Conservation (phyloP, 257 asterid species). For the Paulownia fortunei region DNA sequence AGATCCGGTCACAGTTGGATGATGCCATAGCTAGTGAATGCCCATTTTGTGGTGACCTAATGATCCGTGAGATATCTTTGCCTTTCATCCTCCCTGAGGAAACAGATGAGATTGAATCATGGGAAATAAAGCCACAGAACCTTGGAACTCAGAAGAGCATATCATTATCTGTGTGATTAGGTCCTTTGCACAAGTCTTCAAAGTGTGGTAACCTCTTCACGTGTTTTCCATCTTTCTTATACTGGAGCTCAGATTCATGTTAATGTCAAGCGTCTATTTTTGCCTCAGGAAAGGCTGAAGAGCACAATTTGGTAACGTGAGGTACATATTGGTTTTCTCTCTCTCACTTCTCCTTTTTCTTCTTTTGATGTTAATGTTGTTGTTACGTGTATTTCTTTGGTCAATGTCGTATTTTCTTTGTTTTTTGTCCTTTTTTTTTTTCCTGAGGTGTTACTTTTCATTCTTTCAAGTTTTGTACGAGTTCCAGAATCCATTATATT, state of each 20-base stretch:
- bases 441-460: not conserved
- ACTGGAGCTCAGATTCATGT: not conserved
- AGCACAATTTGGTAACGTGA: not conserved
- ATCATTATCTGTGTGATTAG: constrained; percentile 52
- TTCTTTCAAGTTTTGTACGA: not conserved
- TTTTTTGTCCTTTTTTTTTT: not conserved
- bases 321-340: constrained; percentile 19
- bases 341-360: not conserved
- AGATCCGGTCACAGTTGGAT: constrained; percentile 90
- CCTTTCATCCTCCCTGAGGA: constrained; percentile 74
- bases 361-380: not conserved
- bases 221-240: not conserved
- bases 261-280: not conserved
- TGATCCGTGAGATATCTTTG: constrained; percentile 88
- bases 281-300: not conserved
- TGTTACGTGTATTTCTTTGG: not conserved
- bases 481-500: not conserved
- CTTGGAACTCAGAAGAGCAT: constrained; percentile 72
- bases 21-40: constrained; percentile 95
- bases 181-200: not conserved
- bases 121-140: constrained; percentile 79
- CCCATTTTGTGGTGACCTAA: constrained; percentile 91
- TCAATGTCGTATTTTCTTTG: not conserved
- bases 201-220: not conserved
- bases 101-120: constrained; percentile 64